Conservation (phyloP, 139 green algal genomes). For the Chlorella sp. region DNA sequence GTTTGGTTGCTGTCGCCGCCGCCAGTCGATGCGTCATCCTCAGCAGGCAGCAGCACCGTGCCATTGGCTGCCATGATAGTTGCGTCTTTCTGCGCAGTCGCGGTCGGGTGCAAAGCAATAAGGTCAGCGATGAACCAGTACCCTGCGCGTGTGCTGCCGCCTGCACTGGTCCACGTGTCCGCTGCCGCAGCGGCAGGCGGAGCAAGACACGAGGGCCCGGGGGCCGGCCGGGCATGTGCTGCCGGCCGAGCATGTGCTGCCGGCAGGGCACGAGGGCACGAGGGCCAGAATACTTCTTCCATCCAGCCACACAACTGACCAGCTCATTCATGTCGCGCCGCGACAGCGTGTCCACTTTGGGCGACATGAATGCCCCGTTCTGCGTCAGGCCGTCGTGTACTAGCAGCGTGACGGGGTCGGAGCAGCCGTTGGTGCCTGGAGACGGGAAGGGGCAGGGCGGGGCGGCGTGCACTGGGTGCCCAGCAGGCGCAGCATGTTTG, state of each 20-base stretch:
- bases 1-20: no score
- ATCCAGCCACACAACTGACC: no score
- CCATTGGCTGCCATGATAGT: background rate
- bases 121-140: background rate
- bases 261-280: no score
- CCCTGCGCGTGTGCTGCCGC: background rate
- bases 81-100: background rate
- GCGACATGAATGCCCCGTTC: background rate
- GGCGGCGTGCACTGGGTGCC: background rate
- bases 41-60: background rate
- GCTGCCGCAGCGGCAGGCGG: no score
- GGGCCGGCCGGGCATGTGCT: no score
- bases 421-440: background rate
- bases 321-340: background rate
- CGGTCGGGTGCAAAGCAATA: background rate
- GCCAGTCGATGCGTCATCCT: background rate
- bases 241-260: no score
- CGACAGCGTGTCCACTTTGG: background rate
- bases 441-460: background rate
- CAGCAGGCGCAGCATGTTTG: background rate
- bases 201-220: no score
- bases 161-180: no score
- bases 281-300: no score
- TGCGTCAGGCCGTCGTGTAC: background rate
- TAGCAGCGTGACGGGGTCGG: background rate